Evolutionary conservation across 1,284 basidiomycete species (phyloP), one percentile per base, ranked within the genome.

Genomic region (Apiotrichum veenhuisii): DNA sequence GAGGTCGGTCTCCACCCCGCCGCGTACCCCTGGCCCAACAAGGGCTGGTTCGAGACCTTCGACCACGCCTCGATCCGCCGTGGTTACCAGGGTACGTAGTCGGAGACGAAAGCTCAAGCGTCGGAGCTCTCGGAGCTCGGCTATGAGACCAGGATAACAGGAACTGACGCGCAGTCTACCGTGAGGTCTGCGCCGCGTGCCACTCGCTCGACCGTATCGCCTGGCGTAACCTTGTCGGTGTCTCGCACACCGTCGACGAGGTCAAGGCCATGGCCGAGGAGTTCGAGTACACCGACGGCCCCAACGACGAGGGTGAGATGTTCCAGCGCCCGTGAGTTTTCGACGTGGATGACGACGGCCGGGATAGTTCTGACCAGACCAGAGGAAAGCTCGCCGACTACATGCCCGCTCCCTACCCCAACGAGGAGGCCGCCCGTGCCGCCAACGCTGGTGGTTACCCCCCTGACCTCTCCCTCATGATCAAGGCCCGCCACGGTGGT

Each of bases 181-280:
- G 93, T 61, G 95, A 98, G 81, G 96, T 99, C 58, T 98, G 96
- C 78, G 89, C 95, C 8, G 91, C 96, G 18, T 99, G 96, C 80
- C 96, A 99, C 79, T 98, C 96, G 47, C 87, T 99, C 59, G 91
- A 98, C 82, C 92, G 96, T 70, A 94, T 98, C 75, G 96, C 96
- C 62, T 99, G 96, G 96, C 91, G 96, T 75, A 99, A 98, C 82
- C 82, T 99, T 59, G 96, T 99, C 67, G 96, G 93, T 74, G 91
- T 97, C 58, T 97, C 93, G 38, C 96, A 98, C 81, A 91, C 88
- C 62, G 95, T 84, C 50, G 91, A 95, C 68, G 95, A 99, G 80
- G 84, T 82, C 63, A 91, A 91, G 79, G 82, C 83, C 11, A 86
- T 98, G 88, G 95, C 96, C 36, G 94, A 95, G 80, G 93, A 95